phyloP scores from a whole-genome alignment of 805 yeast genomes.

The Saccharomycopsis sp. region DNA sequence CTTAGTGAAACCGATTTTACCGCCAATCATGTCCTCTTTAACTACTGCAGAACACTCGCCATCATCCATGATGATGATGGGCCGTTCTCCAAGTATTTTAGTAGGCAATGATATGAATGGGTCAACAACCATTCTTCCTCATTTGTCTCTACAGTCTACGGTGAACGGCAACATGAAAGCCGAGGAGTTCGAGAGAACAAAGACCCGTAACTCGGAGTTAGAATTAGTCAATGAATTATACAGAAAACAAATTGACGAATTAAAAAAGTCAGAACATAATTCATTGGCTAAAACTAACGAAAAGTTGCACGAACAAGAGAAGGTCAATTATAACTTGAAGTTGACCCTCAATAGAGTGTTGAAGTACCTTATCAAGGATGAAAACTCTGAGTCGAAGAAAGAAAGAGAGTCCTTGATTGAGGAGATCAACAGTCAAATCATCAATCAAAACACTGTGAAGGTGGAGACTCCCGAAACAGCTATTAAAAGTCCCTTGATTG shows the following conservation, averaged over 20 bases:
- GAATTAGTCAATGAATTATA: slow-evolving; percentile 88
- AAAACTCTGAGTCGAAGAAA: neutral
- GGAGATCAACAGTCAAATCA: slow-evolving; percentile 16
- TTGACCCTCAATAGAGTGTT: slow-evolving; percentile 17
- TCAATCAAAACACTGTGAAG: slow-evolving; percentile 17
- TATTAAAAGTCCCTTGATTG: neutral
- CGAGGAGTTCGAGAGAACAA: slow-evolving; percentile 39
- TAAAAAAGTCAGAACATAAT: slow-evolving; percentile 38
- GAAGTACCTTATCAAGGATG: slow-evolving; percentile 11
- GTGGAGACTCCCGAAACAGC: neutral
- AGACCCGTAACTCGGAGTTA: slow-evolving; percentile 77
- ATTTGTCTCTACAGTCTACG: neutral
- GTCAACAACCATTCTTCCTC: neutral
- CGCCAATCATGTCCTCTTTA: neutral
- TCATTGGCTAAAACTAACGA: neutral
- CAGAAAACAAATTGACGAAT: slow-evolving; percentile 72
- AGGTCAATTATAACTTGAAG: slow-evolving; percentile 9
- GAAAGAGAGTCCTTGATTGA: slow-evolving; percentile 11
- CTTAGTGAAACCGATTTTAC: neutral
- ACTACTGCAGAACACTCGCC: neutral
- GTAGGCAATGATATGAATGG: neutral
- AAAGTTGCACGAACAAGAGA: slow-evolving; percentile 3
- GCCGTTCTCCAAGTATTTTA: neutral
- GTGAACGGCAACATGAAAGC: slow-evolving; percentile 19
- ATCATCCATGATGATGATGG: neutral